phyloP scores from a whole-genome alignment of 345 rosid genomes.

The Balakata baccata region DNA sequence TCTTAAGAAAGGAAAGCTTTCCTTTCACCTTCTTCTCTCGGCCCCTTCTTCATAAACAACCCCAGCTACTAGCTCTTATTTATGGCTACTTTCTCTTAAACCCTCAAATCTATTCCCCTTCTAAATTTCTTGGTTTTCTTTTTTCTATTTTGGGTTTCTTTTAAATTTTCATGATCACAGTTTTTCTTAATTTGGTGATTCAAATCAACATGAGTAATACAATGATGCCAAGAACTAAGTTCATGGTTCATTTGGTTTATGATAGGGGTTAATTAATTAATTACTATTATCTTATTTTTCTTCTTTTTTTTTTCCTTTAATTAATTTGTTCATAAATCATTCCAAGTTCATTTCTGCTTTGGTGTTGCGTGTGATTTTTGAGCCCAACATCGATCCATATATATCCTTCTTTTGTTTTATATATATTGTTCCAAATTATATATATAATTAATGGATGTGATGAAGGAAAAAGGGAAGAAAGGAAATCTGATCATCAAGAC shows the following conservation, averaged over 20 bases:
- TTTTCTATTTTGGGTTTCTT: not conserved
- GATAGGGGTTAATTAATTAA: conserved; percentile 21
- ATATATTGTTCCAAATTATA: not conserved
- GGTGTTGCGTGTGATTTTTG: no score
- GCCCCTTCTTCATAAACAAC: no score
- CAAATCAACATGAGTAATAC: conserved; percentile 25
- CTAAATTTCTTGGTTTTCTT: not conserved
- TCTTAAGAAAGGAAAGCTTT: no score
- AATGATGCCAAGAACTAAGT: conserved; percentile 22
- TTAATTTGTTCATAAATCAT: not conserved
- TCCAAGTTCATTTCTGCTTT: not conserved
- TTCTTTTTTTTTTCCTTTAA: not conserved
- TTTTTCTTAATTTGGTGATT: not conserved
- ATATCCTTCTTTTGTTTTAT: not conserved
- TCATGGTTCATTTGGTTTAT: conserved; percentile 27
- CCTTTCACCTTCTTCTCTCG: no score
- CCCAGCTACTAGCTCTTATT: no score
- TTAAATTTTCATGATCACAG: not conserved
- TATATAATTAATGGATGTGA: conserved; percentile 32
- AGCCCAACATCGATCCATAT: no score
- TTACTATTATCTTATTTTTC: not conserved
- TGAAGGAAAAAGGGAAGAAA: conserved; percentile 24
- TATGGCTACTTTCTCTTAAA: no score
- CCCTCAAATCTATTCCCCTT: no score
- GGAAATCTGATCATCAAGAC: conserved; percentile 42